Percentiles rank a stretch among this genome's conserved stretches.
phyloP scores from a whole-genome alignment of 805 yeast genomes.

The Candida parachauliodes region DNA sequence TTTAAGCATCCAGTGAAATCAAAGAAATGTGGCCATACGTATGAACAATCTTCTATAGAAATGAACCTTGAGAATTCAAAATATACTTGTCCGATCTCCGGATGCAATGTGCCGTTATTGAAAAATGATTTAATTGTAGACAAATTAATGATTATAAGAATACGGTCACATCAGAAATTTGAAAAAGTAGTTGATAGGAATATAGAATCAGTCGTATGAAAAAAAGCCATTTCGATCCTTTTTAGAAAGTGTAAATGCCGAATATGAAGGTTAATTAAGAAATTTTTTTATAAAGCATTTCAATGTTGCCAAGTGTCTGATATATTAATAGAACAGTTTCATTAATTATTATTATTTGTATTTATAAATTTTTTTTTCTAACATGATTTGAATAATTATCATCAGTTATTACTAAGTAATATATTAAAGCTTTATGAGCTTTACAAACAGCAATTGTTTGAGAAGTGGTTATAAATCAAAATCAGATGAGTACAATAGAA shows the following conservation, averaged over 20 bases:
- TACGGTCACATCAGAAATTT: slow-evolving; percentile 5
- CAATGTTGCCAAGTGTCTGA: no score
- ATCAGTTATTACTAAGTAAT: no score
- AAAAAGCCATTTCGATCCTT: no score
- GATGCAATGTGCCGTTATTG: slow-evolving; percentile 42
- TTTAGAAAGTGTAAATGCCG: no score
- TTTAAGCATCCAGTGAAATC: slow-evolving; percentile 57
- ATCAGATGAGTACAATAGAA: no score
- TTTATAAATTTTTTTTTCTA: no score
- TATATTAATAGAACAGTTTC: no score
- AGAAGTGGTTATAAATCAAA: no score
- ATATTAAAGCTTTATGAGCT: no score
- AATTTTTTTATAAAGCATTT: neutral
- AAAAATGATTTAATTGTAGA: slow-evolving; percentile 42
- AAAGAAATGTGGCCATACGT: slow-evolving; percentile 56
- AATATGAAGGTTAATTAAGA: neutral
- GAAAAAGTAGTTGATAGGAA: slow-evolving; percentile 3
- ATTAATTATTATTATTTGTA: no score
- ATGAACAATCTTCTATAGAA: slow-evolving; percentile 46
- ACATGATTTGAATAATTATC: no score
- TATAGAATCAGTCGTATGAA: slow-evolving; percentile 8
- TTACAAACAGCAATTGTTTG: no score
- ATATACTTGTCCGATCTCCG: slow-evolving; percentile 55
- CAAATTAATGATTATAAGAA: slow-evolving; percentile 50
- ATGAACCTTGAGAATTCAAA: slow-evolving; percentile 23